Evolutionary conservation across 441 rosid genomes (phyloP).

Genomic region (Pelargonium australe): DNA sequence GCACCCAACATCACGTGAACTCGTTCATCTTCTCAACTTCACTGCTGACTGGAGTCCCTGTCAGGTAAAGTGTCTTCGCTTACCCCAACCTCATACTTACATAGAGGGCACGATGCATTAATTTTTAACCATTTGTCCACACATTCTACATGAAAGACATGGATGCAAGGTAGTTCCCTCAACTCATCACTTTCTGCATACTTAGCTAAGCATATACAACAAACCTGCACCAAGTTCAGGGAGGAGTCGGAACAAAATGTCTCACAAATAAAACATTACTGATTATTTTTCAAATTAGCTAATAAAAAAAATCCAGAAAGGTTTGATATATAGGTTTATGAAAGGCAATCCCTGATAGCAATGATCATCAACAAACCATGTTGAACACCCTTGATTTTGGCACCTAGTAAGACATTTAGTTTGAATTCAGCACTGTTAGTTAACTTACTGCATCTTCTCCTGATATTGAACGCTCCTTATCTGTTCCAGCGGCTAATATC

Average conservation of each 20-base stretch:
- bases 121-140: slow-evolving; percentile 96
- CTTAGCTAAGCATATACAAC: slow-evolving; percentile 95
- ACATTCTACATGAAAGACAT: slow-evolving; percentile 91
- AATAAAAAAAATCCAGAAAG: no score
- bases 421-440: background rate
- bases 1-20: background rate
- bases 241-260: background rate
- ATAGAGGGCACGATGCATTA: slow-evolving; percentile 87
- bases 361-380: background rate
- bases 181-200: slow-evolving; percentile 83
- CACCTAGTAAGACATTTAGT: no score
- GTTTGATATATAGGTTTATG: no score
- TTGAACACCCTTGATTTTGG: background rate
- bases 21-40: background rate
- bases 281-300: no score
- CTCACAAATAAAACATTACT: no score
- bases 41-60: slow-evolving; percentile 15
- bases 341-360: no score
- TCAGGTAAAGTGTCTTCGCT: slow-evolving; percentile 28
- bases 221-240: slow-evolving; percentile 44
- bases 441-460: slow-evolving; percentile 90
- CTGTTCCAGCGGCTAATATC: slow-evolving; percentile 87
- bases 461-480: slow-evolving; percentile 66
- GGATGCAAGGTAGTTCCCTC: slow-evolving; percentile 78
- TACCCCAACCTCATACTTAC: slow-evolving; percentile 84